Percentiles rank a stretch among this genome's conserved stretches.
These are phyloP conservation scores for Scheffersomyces illinoinensis DNA, from an alignment of 1,139 yeast species.

Conservation along the genomic window DNA sequence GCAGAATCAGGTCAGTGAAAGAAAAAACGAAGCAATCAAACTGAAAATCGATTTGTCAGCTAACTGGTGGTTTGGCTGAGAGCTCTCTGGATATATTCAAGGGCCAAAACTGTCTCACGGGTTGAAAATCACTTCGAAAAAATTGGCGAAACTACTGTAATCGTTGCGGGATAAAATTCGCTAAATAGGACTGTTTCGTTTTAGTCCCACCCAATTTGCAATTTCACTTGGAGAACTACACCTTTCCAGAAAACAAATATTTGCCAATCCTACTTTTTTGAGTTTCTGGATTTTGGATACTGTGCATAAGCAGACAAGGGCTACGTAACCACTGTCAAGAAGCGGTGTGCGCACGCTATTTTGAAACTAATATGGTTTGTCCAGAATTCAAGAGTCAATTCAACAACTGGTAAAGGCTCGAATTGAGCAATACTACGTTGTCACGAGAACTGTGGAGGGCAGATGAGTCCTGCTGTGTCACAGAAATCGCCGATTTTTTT, in stretches of 20 bases:
- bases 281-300: background rate
- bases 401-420: background rate
- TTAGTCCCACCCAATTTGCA: background rate
- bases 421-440: background rate
- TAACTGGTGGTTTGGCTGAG: background rate
- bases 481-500: background rate
- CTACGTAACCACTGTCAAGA: background rate
- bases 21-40: background rate
- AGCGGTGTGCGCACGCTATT: background rate
- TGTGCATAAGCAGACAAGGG: background rate
- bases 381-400: background rate
- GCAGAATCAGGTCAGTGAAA: background rate
- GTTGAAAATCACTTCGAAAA: background rate
- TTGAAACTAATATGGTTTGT: background rate
- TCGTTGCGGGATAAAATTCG: background rate
- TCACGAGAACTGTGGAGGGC: background rate
- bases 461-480: background rate
- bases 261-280: background rate
- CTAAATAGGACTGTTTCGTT: background rate
- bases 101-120: background rate
- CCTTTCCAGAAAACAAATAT: background rate
- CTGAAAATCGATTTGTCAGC: background rate
- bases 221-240: background rate
- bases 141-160: background rate
- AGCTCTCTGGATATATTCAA: background rate